phyloP scores from a whole-genome alignment of 306 rosid species.

The Prunus dulcis region DNA sequence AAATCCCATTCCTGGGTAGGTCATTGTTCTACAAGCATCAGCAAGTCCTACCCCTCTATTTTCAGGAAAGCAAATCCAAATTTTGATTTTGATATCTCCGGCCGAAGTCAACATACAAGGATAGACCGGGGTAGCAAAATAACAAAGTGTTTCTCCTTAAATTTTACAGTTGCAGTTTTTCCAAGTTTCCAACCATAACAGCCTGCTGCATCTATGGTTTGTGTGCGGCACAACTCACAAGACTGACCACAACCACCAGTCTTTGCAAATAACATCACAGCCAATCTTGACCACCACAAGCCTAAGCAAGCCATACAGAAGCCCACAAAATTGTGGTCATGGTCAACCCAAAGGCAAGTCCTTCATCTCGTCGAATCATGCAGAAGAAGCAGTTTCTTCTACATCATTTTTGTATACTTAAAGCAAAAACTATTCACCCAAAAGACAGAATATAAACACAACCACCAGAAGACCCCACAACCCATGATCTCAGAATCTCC shows the following conservation, averaged over 20 bases:
- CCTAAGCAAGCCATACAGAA: slow-evolving; percentile 17
- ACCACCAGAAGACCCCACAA: slow-evolving; percentile 20
- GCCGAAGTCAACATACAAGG: accelerated
- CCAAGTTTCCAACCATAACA: background rate
- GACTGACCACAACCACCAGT: slow-evolving; percentile 11
- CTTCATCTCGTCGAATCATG: background rate
- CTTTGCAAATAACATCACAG: slow-evolving; percentile 4
- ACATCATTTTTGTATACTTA: too few relatives aligned
- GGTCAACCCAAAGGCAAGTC: slow-evolving; percentile 2
- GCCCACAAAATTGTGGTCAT: slow-evolving; percentile 33
- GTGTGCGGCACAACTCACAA: slow-evolving; percentile 14
- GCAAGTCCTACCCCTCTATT: too few relatives aligned
- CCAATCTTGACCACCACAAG: slow-evolving; percentile 31
- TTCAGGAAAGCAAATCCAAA: too few relatives aligned
- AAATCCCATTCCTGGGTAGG: background rate
- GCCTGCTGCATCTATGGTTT: background rate
- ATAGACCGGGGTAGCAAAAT: accelerated
- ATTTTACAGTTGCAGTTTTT: background rate
- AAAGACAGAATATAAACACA: background rate
- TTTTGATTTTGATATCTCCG: too few relatives aligned
- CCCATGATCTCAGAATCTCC: slow-evolving; percentile 32
- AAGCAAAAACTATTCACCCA: background rate
- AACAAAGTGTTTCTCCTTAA: too few relatives aligned
- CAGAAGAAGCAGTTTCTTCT: background rate
- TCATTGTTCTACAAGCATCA: too few relatives aligned